Base-by-base conservation (phyloP, 2,329 filamentous ascomycete species). In the Pseudogymnoascus sp. region DNA sequence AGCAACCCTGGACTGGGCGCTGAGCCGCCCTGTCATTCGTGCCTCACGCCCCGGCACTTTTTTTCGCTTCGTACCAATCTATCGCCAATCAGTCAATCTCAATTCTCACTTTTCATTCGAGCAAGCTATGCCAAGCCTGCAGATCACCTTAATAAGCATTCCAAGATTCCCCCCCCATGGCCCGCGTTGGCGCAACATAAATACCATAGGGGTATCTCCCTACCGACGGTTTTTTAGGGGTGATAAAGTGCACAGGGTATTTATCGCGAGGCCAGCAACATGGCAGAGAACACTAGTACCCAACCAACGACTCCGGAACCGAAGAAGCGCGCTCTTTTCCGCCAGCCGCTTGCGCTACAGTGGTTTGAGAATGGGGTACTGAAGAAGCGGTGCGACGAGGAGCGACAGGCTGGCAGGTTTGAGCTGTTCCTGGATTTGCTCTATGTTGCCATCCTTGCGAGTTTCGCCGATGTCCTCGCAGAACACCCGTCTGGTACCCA, bases 371-470 rank as follows among this genome's bases (percentile, higher is more conserved):
- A 62, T 59, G 64, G 64, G 6, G 35, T 63, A 38, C 33, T 65
- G 60, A 60, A 60, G 7, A 64, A 65, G 26, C 59, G 61, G 4
- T 19, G 37, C 6, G 61, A 65, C 3, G 55, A 65, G 45, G 64
- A 65, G 35, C 61, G 64, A 55, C 60, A 62, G 19, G 64, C 64
- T 5, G 62, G 64, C 37, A 76, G 78, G 11, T 81, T 81, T 63
- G 78, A 80, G 68, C 74, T 81, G 33, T 81, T 81, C 64, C 75
- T 81, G 1, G 79, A 81, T 61, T 69, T 81, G 38, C 69, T 81
- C 8, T 81, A 78, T 73, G 77, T 80, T 59, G 77, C 77, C 11
- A 80, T 80, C 41, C 73, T 80, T n/a, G 79, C 78, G 59, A 80
- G 78, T 66, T 79, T 81, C 62, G 78, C 77, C 60, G 78, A 81